Conservation (phyloP, 331 rosid species). For the Dryas integrifolia region DNA sequence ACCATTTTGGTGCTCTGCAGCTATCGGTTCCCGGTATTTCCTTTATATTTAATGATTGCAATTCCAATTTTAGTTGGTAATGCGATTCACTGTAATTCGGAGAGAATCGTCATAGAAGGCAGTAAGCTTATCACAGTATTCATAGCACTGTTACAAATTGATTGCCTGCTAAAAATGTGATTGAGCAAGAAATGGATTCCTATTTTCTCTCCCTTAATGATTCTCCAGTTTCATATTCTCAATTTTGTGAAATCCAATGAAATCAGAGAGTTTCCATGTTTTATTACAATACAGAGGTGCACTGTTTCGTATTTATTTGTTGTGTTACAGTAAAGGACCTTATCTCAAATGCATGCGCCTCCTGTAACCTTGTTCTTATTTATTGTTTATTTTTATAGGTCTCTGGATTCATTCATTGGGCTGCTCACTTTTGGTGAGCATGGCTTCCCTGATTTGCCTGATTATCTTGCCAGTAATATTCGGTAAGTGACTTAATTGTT, state of each 20-base stretch:
- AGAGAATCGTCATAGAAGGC: too few relatives aligned
- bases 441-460: constrained; percentile 93
- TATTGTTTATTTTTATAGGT: constrained; percentile 37
- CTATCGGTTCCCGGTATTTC: constrained; percentile 65
- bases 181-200: too few relatives aligned
- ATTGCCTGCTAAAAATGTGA: too few relatives aligned
- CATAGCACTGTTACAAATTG: too few relatives aligned
- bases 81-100: too few relatives aligned
- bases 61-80: too few relatives aligned
- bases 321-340: neutral
- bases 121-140: too few relatives aligned
- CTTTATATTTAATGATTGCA: neutral
- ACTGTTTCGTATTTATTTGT: neutral
- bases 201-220: too few relatives aligned
- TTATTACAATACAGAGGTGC: too few relatives aligned
- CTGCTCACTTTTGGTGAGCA: constrained; percentile 94
- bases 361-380: neutral
- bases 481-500: constrained; percentile 47
- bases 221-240: too few relatives aligned
- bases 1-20: constrained; percentile 36
- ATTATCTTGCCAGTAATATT: constrained; percentile 76
- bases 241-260: too few relatives aligned
- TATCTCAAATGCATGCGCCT: neutral
- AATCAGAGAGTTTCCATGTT: too few relatives aligned
- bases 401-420: constrained; percentile 90